phyloP scores from a whole-genome alignment of 2,329 filamentous ascomycete species.

The Colletotrichum tofieldiae region DNA sequence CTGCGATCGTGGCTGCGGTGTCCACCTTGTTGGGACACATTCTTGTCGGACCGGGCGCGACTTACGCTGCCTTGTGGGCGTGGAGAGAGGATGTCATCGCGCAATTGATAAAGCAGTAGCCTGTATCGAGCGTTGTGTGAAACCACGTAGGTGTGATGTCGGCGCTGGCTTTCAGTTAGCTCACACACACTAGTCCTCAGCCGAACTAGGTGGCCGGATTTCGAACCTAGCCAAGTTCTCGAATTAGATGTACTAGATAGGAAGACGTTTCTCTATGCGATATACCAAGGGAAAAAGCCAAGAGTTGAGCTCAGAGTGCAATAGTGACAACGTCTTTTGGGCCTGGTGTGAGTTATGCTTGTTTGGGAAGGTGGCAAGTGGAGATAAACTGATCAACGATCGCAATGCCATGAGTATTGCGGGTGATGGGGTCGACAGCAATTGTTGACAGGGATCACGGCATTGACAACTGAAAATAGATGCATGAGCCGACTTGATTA shows the following conservation, averaged over 20 bases:
- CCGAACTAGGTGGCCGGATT: neutral
- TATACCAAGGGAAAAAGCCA: neutral
- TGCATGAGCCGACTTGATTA: conserved; percentile 11
- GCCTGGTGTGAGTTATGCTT: neutral
- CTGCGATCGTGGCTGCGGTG: conserved; percentile 17
- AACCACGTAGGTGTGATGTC: neutral
- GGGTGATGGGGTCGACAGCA: neutral
- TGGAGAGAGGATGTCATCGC: conserved; percentile 45
- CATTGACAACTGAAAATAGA: conserved; percentile 19
- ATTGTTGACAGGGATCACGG: conserved; percentile 20
- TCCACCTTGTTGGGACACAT: conserved; percentile 32
- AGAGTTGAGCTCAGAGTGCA: neutral
- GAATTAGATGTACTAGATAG: neutral
- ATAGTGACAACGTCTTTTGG: neutral
- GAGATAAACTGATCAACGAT: conserved; percentile 17
- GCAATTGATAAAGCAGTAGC: neutral
- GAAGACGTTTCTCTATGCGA: neutral
- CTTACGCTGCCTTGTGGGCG: conserved; percentile 46
- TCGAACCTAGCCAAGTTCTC: neutral
- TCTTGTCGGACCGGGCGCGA: conserved; percentile 45
- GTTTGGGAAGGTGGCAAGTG: conserved; percentile 27
- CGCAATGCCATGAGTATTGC: conserved; percentile 4
- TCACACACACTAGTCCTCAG: neutral
- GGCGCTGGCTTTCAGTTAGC: neutral
- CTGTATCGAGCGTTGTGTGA: no score